These are phyloP conservation scores for Rhizopus arrhizus DNA, from an alignment of 371 early-diverging fungal genomes.

Conservation along the genomic window DNA sequence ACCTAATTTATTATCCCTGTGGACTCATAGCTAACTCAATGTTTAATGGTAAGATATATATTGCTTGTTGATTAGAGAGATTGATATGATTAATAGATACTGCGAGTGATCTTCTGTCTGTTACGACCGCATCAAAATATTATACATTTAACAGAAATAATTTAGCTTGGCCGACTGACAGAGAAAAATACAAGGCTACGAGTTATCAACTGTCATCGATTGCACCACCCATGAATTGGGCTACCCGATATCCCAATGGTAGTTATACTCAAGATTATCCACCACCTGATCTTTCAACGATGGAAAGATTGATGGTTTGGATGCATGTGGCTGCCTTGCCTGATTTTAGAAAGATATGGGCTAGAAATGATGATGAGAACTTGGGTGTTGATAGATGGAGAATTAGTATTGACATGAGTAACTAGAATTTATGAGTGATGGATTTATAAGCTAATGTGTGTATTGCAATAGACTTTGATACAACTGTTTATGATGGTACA, in stretches of 20 bases:
- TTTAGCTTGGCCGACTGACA: constrained; percentile 92
- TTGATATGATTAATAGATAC: constrained; percentile 33
- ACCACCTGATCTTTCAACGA: constrained; percentile 69
- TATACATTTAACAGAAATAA: constrained; percentile 56
- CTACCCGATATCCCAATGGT: constrained; percentile 60
- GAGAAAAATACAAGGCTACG: constrained; percentile 67
- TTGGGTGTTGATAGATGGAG: constrained; percentile 68
- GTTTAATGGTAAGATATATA: constrained; percentile 71
- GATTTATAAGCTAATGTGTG: not conserved
- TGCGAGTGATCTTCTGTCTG: constrained; percentile 32
- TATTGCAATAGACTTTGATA: constrained; percentile 73
- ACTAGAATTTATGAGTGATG: constrained; percentile 1
- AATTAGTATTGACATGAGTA: constrained; percentile 69
- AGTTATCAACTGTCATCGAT: constrained; percentile 58
- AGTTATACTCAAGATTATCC: constrained; percentile 56
- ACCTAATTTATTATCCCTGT: constrained; percentile 88
- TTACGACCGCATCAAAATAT: constrained; percentile 11
- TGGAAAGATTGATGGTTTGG: constrained; percentile 98
- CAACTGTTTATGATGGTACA: constrained; percentile 79
- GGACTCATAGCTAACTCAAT: constrained; percentile 98
- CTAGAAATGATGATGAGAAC: constrained; percentile 62
- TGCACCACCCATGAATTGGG: constrained; percentile 83
- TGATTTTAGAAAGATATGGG: constrained; percentile 96
- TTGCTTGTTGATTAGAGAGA: not conserved
- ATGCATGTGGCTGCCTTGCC: constrained; percentile 97